Conservation (phyloP, 352 stramenopile species). For the Phytophthora nicotianae region DNA sequence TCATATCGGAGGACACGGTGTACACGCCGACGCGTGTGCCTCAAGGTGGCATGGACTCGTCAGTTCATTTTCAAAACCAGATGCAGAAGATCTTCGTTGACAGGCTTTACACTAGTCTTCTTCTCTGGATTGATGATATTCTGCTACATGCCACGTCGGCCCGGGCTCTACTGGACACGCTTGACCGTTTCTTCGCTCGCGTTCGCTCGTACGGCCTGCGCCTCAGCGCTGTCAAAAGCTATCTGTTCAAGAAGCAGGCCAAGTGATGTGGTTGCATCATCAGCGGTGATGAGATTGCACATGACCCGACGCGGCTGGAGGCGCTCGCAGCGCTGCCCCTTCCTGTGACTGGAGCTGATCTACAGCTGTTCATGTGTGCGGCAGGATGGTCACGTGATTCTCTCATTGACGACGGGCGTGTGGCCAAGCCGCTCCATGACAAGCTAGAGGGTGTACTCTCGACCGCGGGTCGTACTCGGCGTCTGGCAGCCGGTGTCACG, state of each 20-base stretch:
- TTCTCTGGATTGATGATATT: slow-evolving; percentile 1
- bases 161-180: background rate
- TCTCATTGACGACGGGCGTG: background rate
- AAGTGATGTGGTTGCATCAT: background rate
- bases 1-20: slow-evolving; percentile 8
- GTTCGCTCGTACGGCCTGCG: background rate
- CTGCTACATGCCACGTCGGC: background rate
- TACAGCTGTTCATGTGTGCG: background rate
- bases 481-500: background rate
- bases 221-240: background rate
- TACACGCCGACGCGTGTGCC: background rate
- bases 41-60: background rate
- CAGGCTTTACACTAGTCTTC: background rate
- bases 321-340: background rate
- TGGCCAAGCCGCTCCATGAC: background rate
- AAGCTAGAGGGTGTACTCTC: background rate
- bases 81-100: background rate
- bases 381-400: background rate
- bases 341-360: background rate
- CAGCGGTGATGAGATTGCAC: background rate
- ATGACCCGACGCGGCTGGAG: background rate
- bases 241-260: background rate
- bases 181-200: background rate
- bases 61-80: background rate
- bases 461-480: background rate